A percentile compares a stretch with the other conserved stretches of the same genome.
Conservation (phyloP, 305 asterid genomes). For the Striga hermonthica region DNA sequence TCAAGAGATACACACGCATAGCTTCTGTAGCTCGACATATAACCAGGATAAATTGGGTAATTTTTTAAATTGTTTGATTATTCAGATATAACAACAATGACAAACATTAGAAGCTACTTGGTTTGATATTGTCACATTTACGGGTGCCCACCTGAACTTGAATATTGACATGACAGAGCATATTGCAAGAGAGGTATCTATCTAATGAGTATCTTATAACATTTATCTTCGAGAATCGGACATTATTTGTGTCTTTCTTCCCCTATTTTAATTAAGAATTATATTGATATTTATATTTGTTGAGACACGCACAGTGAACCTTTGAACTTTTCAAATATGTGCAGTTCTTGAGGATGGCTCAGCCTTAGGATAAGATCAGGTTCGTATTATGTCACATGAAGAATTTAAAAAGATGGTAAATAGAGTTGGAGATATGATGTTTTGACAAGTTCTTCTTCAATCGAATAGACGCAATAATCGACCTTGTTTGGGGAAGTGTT, state of each 20-base stretch:
- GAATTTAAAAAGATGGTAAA: slow-evolving; percentile 79
- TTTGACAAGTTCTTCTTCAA: slow-evolving; percentile 36
- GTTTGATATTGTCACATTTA: slow-evolving; percentile 95
- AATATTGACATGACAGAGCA: slow-evolving; percentile 98
- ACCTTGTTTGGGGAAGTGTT: no score
- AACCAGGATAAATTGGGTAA: no score
- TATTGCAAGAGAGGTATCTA: slow-evolving; percentile 88
- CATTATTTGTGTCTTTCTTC: no score
- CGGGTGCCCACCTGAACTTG: slow-evolving; percentile 91
- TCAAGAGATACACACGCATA: no score
- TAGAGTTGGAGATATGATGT: slow-evolving; percentile 56
- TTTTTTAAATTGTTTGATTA: background rate
- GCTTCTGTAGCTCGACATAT: no score
- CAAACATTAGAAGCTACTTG: slow-evolving; percentile 89
- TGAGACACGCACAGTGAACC: no score
- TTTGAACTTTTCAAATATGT: background rate
- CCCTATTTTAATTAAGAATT: no score
- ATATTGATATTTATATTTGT: no score
- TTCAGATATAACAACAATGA: slow-evolving; percentile 91
- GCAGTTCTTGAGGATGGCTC: slow-evolving; percentile 86
- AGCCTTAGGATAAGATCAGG: no score
- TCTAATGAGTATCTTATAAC: background rate
- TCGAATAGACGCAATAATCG: slow-evolving; percentile 15
- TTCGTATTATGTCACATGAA: slow-evolving; percentile 75
- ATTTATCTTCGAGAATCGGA: background rate